A percentile compares a stretch with the other conserved stretches of the same genome.
Conservation (phyloP, 2,329 filamentous ascomycete species). For the Didymella exigua region DNA sequence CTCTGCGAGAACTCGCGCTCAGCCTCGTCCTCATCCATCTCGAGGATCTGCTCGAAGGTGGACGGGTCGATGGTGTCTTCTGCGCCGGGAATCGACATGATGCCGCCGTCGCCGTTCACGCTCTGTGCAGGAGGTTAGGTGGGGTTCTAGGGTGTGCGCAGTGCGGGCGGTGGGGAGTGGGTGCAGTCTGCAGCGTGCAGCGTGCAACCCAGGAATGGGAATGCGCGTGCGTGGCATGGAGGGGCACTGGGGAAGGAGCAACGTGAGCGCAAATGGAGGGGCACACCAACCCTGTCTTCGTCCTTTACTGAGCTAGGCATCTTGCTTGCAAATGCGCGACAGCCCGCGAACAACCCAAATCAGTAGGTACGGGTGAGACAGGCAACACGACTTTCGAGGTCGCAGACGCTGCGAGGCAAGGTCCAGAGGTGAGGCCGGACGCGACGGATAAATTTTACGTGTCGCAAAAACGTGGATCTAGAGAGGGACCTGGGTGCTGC, state of each 20-base stretch:
- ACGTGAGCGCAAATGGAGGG: conserved; percentile 32
- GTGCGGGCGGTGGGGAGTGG: not conserved
- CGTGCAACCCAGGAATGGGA: conserved; percentile 4
- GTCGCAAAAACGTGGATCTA: conserved; percentile 19
- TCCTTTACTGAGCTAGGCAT: conserved; percentile 36
- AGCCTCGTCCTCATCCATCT: conserved; percentile 93
- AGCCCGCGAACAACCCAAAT: conserved; percentile 18
- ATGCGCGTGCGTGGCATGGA: conserved; percentile 18
- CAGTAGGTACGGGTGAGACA: conserved; percentile 23
- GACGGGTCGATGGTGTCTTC: conserved; percentile 76
- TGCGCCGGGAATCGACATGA: conserved; percentile 62
- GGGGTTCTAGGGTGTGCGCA: conserved; percentile 13
- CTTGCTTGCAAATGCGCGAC: conserved; percentile 30
- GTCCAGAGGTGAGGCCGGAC: conserved; percentile 15
- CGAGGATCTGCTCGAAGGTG: conserved; percentile 93
- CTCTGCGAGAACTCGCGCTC: conserved; percentile 86
- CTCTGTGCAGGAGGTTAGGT: conserved; percentile 25
- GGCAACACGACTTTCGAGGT: conserved; percentile 21
- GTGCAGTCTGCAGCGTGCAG: not conserved
- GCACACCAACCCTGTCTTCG: conserved; percentile 46
- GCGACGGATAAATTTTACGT: conserved; percentile 31
- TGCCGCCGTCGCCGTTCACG: conserved; percentile 36
- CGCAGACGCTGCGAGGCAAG: conserved; percentile 23
- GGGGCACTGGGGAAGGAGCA: conserved; percentile 18
- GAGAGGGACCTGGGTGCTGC: not conserved